Evolutionary conservation across 2,329 filamentous ascomycete species (phyloP).

Genomic region (Penicillium hesseltinei): DNA sequence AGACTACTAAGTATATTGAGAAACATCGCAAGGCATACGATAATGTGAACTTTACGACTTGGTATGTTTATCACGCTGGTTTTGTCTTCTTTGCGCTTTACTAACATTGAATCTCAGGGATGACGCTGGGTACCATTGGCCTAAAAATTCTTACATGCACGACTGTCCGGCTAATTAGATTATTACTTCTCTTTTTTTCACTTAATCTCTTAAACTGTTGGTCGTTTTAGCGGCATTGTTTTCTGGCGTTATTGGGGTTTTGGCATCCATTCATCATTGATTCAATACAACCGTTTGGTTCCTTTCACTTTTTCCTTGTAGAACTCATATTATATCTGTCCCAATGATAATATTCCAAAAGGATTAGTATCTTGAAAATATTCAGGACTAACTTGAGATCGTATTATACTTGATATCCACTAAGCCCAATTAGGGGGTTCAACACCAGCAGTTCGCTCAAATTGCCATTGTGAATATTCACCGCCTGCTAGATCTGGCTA

Average conservation of each 20-base stretch:
- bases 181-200: background rate
- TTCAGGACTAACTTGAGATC: too few relatives aligned
- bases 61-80: constrained; percentile 44
- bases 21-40: constrained; percentile 60
- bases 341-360: too few relatives aligned
- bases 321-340: too few relatives aligned
- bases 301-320: background rate
- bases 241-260: constrained; percentile 26
- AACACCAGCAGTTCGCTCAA: background rate
- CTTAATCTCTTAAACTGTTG: constrained; percentile 4
- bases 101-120: constrained; percentile 31
- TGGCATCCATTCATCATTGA: constrained; percentile 8
- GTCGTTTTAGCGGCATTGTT: constrained; percentile 30
- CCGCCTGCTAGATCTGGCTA: background rate
- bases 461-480: background rate
- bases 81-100: background rate
- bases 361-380: background rate
- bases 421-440: constrained; percentile 1
- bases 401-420: background rate
- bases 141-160: constrained; percentile 61
- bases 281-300: background rate
- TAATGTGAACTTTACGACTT: constrained; percentile 63
- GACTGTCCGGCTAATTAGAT: constrained; percentile 45
- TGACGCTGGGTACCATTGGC: constrained; percentile 57
- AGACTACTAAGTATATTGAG: constrained; percentile 66